These are phyloP conservation scores for Podila epicladia DNA, from an alignment of 192 early-diverging fungal genomes.

Conservation along the genomic window DNA sequence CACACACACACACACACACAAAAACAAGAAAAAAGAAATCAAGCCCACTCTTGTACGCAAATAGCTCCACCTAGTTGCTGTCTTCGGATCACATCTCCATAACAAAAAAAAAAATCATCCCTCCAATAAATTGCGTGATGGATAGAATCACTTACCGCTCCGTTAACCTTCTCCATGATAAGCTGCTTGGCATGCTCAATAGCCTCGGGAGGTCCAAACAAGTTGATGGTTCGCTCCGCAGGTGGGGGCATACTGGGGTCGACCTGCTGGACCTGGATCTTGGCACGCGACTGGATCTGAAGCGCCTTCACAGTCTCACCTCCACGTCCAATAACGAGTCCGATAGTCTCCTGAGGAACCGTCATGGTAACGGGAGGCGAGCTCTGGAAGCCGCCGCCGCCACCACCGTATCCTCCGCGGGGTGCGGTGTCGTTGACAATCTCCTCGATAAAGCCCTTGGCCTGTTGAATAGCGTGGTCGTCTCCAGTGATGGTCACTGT, in stretches of 20 bases:
- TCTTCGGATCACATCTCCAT: background rate
- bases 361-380: conserved; percentile 61
- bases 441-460: conserved; percentile 80
- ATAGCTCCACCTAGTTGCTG: too few relatives aligned
- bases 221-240: conserved; percentile 57
- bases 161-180: conserved; percentile 59
- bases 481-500: conserved; percentile 77
- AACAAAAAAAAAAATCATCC: background rate
- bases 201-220: conserved; percentile 56
- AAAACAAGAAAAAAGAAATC: too few relatives aligned
- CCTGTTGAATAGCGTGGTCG: conserved; percentile 71
- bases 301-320: conserved; percentile 69
- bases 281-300: conserved; percentile 69
- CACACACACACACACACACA: too few relatives aligned
- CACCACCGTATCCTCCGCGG: conserved; percentile 15
- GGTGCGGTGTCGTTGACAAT: conserved; percentile 63
- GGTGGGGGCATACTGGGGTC: conserved; percentile 45
- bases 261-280: conserved; percentile 66
- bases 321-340: conserved; percentile 63
- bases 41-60: too few relatives aligned
- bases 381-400: conserved; percentile 49
- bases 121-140: too few relatives aligned
- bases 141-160: conserved; percentile 47
- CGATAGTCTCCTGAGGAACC: conserved; percentile 68
- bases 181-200: conserved; percentile 60